Evolutionary conservation across 2,329 filamentous ascomycete genomes (phyloP).

Genomic region (Pseudogymnoascus sp.): DNA sequence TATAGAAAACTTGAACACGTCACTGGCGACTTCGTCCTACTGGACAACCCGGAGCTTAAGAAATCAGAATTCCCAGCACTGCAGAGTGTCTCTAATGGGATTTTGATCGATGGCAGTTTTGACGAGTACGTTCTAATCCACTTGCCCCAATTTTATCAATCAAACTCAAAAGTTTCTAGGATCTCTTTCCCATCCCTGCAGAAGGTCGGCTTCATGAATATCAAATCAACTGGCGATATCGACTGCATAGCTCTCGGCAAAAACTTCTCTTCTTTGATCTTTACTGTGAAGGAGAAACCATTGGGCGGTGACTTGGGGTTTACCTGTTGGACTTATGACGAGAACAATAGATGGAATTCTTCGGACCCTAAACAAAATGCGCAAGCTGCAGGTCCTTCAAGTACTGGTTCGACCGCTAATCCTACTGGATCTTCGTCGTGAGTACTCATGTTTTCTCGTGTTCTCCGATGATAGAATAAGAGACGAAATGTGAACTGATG

Average conservation of each 20-base stretch:
- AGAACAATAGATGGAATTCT: conserved; percentile 12
- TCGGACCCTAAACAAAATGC: conserved; percentile 5
- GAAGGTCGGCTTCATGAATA: background rate
- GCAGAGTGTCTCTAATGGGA: background rate
- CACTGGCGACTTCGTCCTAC: background rate
- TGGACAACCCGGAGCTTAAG: background rate
- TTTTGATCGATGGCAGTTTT: background rate
- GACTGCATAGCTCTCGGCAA: conserved; percentile 14
- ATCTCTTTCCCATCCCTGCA: conserved; percentile 12
- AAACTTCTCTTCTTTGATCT: conserved; percentile 11
- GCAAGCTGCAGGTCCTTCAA: background rate
- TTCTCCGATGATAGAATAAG: background rate
- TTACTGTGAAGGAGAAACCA: conserved; percentile 8
- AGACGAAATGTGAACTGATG: background rate
- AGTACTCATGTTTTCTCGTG: background rate
- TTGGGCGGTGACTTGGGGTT: conserved; percentile 3
- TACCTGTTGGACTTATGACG: conserved; percentile 11
- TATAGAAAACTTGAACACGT: background rate
- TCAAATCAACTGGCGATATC: conserved; percentile 6
- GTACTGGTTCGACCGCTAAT: background rate
- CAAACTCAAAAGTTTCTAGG: conserved; percentile 2
- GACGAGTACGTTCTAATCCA: background rate
- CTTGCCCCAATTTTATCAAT: background rate
- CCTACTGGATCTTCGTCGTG: background rate
- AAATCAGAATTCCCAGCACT: background rate